Base-by-base conservation (phyloP, 768 basidiomycete genomes). In the Boletus rubropictus region DNA sequence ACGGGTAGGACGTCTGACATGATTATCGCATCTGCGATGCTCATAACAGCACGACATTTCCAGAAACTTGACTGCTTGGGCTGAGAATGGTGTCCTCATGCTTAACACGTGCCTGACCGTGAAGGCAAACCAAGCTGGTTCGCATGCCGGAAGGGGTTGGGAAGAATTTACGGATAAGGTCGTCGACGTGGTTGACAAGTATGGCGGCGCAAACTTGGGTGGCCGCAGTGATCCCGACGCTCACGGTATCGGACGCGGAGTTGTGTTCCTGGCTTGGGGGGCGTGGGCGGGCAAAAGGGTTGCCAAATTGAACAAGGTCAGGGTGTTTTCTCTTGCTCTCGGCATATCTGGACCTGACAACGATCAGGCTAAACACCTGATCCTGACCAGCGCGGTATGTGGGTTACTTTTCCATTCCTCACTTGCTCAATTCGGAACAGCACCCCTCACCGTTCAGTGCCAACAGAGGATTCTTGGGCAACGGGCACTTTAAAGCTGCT, bases 91-190 rank as follows among this genome's bases (percentile, higher is more conserved):
- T 42, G 93, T 97, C 33, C 73, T 96, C 50, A 78, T 95, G 65
- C 78, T 96, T 39, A 97, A 96, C 70, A 89, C 91, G n/a, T 86
- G 84, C 49, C 75, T 97, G 40, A 95, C 94, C 2, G 94, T 96
- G 32, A 78, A 80, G 44, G 85, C 86, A 0, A 76, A 76, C 47
- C 56, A 77, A 46, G 80, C 94, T 15, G 87, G 79, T 31, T 92
- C 91, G 42, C 94, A 96, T 66, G 78, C 82, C 33, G 79, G 80
- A 57, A 82, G 76, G 65, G 94, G 94, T 46, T 96, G 94, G 94
- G 91, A 96, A 64, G 67, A 76, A 42, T 96, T 95, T 63, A 96
- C 93, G 4, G 88, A 79, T 55, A 77, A 85, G 52, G 84, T 95
- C 49, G 71, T 95, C 48, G 79, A 84, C 52, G 76, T 82, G 49